phyloP scores from a whole-genome alignment of 176 grass and related monocot species.

The Chrysopogon serrulatus region DNA sequence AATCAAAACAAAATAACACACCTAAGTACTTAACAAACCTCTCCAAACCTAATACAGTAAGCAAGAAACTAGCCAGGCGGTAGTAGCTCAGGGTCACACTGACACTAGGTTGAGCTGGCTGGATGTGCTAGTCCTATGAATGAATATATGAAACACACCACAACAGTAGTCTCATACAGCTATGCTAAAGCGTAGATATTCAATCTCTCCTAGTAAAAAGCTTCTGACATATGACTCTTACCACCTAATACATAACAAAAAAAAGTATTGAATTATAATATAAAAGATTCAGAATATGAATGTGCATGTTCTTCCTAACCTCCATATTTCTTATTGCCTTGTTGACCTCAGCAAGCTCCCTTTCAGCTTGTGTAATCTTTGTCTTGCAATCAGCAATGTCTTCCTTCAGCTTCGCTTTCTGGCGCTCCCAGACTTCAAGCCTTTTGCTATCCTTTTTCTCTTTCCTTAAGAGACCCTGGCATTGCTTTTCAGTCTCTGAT shows the following conservation, averaged over 20 bases:
- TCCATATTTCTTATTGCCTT: slow-evolving; percentile 51
- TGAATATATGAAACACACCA: background rate
- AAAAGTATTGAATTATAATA: background rate
- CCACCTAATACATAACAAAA: slow-evolving; percentile 18
- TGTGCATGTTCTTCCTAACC: slow-evolving; percentile 43
- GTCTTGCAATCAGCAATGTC: slow-evolving; percentile 51
- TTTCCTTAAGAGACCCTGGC: slow-evolving; percentile 56
- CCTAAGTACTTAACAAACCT: background rate
- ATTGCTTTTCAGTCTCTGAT: slow-evolving; percentile 67
- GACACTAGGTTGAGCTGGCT: background rate
- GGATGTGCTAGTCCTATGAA: background rate
- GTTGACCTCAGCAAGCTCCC: slow-evolving; percentile 55
- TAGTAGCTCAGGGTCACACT: background rate
- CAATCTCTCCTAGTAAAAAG: slow-evolving; percentile 12
- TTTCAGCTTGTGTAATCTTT: slow-evolving; percentile 46
- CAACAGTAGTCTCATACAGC: background rate
- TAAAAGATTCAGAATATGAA: background rate
- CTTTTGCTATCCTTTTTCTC: slow-evolving; percentile 84
- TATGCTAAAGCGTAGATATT: background rate
- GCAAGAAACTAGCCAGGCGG: background rate
- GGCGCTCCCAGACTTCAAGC: slow-evolving; percentile 62
- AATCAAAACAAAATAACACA: background rate
- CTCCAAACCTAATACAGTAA: background rate
- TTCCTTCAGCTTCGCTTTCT: slow-evolving; percentile 57
- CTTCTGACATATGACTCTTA: background rate